Evolutionary conservation across 768 basidiomycete species (phyloP).

Genomic region (Mycena filopes): DNA sequence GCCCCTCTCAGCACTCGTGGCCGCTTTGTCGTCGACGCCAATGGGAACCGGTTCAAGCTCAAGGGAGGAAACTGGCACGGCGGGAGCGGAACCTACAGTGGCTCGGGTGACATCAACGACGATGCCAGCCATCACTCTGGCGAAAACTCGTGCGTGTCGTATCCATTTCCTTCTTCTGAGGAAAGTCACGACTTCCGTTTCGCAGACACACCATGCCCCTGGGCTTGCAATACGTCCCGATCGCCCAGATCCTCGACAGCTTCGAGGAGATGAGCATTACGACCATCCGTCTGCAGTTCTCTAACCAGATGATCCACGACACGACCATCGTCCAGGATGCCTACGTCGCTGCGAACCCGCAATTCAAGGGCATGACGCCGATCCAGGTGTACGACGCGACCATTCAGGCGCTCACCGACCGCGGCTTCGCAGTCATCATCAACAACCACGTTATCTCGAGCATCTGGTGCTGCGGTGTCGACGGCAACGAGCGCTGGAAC

Average conservation of each 20-base stretch:
- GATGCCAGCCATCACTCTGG: slow-evolving; percentile 26
- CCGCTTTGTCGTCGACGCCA: slow-evolving; percentile 27
- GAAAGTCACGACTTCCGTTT: neutral
- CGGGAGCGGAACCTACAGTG: slow-evolving; percentile 22
- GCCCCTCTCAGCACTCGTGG: slow-evolving; percentile 28
- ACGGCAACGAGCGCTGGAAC: slow-evolving; percentile 34
- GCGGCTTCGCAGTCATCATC: slow-evolving; percentile 30
- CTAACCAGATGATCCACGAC: slow-evolving; percentile 31
- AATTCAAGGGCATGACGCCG: slow-evolving; percentile 29
- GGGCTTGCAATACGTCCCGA: slow-evolving; percentile 33
- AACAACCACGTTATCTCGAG: slow-evolving; percentile 29
- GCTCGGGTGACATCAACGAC: slow-evolving; percentile 28
- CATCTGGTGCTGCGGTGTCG: slow-evolving; percentile 32
- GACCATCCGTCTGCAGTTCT: slow-evolving; percentile 30
- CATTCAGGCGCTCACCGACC: slow-evolving; percentile 27
- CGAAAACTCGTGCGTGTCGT: slow-evolving; percentile 20
- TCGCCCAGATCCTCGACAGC: slow-evolving; percentile 31
- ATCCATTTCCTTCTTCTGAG: neutral
- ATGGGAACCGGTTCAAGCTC: slow-evolving; percentile 29
- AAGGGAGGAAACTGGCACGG: slow-evolving; percentile 29
- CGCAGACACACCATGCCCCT: slow-evolving; percentile 32
- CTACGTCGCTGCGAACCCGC: slow-evolving; percentile 34
- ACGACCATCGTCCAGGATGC: slow-evolving; percentile 11
- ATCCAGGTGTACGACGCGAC: slow-evolving; percentile 33
- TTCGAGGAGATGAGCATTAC: slow-evolving; percentile 29